Evolutionary conservation across 139 green algal species (phyloP).

Genomic region (Coccomyxa sp.): DNA sequence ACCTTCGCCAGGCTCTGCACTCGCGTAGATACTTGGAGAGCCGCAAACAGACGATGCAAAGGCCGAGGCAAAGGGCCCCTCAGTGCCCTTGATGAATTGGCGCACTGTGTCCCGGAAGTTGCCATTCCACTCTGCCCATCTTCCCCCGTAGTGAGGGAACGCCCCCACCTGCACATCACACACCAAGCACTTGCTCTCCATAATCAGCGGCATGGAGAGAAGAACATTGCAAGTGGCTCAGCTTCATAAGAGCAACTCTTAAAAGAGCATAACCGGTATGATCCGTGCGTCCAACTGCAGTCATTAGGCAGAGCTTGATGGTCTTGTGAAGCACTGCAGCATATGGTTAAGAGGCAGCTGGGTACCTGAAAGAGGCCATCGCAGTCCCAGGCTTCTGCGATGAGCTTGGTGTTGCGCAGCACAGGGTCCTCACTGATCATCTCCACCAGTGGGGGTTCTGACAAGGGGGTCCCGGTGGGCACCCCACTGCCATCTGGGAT

Average conservation of each 20-base stretch:
- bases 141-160: conserved; percentile 93
- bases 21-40: conserved; percentile 74
- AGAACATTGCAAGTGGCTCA: background rate
- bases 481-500: conserved; percentile 73
- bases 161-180: conserved; percentile 61
- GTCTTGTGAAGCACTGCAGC: background rate
- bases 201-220: background rate
- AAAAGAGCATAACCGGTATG: too few species aligned
- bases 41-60: conserved; percentile 80
- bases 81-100: conserved; percentile 87
- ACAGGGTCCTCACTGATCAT: conserved; percentile 88
- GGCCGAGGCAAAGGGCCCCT: conserved; percentile 71
- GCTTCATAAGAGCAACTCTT: too few species aligned
- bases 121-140: conserved; percentile 98
- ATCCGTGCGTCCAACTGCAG: background rate
- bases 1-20: conserved; percentile 27
- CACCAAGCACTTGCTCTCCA: background rate
- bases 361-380: conserved; percentile 94
- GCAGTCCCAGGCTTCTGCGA: conserved; percentile 98
- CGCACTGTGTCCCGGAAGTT: conserved; percentile 88
- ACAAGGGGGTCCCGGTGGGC: conserved; percentile 84
- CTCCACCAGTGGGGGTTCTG: conserved; percentile 86
- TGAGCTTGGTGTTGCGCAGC: conserved; percentile 88
- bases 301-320: background rate
- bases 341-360: background rate